Evolutionary conservation across 2,329 filamentous ascomycete genomes (phyloP).

Genomic region (Capronia epimyces): DNA sequence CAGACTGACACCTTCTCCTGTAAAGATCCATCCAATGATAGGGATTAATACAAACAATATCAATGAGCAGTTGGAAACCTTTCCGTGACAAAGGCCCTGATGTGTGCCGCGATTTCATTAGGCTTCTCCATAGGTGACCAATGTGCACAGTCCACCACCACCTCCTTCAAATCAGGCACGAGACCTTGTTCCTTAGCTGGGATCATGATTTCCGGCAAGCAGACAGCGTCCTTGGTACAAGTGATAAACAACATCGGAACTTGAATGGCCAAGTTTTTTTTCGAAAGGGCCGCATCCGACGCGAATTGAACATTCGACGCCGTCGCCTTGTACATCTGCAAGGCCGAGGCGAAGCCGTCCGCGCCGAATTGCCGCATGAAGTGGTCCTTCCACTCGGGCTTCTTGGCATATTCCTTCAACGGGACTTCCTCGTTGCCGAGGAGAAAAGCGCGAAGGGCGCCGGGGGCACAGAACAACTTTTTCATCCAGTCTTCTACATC

Average conservation of each 20-base stretch:
- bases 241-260: constrained; percentile 2
- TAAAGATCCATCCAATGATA: neutral
- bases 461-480: constrained; percentile 6
- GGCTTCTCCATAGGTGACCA: constrained; percentile 11
- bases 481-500: constrained; percentile 31
- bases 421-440: constrained; percentile 1
- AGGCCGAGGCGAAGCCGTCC: constrained; percentile 1
- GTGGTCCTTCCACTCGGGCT: neutral
- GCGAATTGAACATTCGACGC: constrained; percentile 1
- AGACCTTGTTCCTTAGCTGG: neutral
- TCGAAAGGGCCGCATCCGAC: neutral
- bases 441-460: neutral
- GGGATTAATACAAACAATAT: too few species aligned
- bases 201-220: neutral
- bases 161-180: constrained; percentile 2
- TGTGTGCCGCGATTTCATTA: constrained; percentile 1
- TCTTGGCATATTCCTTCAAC: constrained; percentile 6
- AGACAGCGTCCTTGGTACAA: constrained; percentile 3
- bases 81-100: constrained; percentile 4
- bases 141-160: neutral
- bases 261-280: neutral
- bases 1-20: too few species aligned
- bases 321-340: neutral
- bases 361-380: constrained; percentile 2
- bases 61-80: neutral